Conservation (phyloP, 2,329 filamentous ascomycete genomes). For the Neofusicoccum parvum region DNA sequence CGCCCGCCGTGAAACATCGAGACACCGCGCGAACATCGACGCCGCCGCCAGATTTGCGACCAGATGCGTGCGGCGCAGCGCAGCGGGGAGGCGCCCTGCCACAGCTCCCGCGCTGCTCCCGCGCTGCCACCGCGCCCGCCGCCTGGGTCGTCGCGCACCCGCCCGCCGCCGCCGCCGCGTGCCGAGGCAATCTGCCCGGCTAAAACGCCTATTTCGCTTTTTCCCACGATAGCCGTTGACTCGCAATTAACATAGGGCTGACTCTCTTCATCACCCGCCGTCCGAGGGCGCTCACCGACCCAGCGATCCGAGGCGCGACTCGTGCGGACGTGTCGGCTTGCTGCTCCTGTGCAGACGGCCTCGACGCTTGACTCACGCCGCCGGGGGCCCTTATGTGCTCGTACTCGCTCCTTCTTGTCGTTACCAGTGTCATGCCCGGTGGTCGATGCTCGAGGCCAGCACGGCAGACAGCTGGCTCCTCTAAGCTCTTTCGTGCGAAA, state of each 20-base stretch:
- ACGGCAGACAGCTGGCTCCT: background rate
- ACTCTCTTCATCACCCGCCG: background rate
- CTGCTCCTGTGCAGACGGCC: background rate
- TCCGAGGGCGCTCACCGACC: background rate
- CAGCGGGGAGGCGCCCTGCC: background rate
- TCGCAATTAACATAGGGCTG: constrained; percentile 12
- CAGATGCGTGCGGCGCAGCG: background rate
- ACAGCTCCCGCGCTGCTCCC: too few species aligned
- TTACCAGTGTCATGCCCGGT: background rate
- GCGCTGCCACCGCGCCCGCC: too few species aligned
- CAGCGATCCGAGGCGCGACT: background rate
- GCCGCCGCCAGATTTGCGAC: background rate
- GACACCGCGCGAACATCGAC: background rate
- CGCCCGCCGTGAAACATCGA: background rate
- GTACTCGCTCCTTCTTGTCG: background rate
- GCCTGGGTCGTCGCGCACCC: too few species aligned
- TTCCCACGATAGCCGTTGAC: background rate
- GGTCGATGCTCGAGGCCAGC: constrained; percentile 8
- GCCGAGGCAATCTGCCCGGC: background rate
- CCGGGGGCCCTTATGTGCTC: background rate
- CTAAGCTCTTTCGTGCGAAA: constrained; percentile 17
- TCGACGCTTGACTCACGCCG: background rate
- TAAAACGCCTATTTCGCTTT: background rate
- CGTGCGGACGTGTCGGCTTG: background rate
- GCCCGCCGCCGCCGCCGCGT: background rate